A percentile compares a stretch with the other conserved stretches of the same genome.
Conservation (phyloP, 164 flowering plant species). For the Dillenia turbinata region DNA sequence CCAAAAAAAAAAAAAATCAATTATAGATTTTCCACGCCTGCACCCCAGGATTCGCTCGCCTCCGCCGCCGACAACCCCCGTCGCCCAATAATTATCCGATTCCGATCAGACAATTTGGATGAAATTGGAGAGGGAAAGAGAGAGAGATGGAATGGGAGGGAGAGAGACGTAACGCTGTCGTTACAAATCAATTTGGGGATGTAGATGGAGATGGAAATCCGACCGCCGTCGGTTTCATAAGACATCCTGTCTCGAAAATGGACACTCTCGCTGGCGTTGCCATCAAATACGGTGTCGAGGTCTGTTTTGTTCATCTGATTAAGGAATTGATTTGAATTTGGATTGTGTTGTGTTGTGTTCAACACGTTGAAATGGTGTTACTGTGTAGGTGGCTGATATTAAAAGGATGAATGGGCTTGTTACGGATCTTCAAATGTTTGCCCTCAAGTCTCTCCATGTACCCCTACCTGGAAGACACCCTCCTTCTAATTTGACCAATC, state of each 20-base stretch:
- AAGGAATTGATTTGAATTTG: not conserved
- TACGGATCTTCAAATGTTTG: conserved; percentile 96
- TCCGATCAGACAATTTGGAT: too few relatives aligned
- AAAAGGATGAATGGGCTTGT: conserved; percentile 79
- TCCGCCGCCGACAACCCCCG: too few relatives aligned
- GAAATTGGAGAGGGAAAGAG: too few relatives aligned
- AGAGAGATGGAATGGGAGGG: not conserved
- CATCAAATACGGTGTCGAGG: conserved; percentile 96
- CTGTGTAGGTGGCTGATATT: conserved; percentile 76
- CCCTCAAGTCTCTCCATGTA: conserved; percentile 66
- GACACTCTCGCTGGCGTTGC: conserved; percentile 96
- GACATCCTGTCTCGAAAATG: conserved; percentile 70
- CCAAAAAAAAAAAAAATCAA: too few relatives aligned
- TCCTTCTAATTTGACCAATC: conserved; percentile 34
- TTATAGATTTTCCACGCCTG: too few relatives aligned
- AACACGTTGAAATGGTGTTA: not conserved
- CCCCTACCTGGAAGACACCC: conserved; percentile 89
- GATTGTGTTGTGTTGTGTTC: not conserved
- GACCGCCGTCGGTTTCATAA: conserved; percentile 28
- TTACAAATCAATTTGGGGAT: too few relatives aligned
- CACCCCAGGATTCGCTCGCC: too few relatives aligned
- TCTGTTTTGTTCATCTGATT: conserved; percentile 10
- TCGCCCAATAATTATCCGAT: too few relatives aligned
- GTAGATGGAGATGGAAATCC: too few relatives aligned
- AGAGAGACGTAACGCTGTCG: conserved; percentile 8